Percentiles rank a stretch among this genome's conserved stretches.
phyloP scores from a whole-genome alignment of 257 asterid species.

The Euphrasia confusa region DNA sequence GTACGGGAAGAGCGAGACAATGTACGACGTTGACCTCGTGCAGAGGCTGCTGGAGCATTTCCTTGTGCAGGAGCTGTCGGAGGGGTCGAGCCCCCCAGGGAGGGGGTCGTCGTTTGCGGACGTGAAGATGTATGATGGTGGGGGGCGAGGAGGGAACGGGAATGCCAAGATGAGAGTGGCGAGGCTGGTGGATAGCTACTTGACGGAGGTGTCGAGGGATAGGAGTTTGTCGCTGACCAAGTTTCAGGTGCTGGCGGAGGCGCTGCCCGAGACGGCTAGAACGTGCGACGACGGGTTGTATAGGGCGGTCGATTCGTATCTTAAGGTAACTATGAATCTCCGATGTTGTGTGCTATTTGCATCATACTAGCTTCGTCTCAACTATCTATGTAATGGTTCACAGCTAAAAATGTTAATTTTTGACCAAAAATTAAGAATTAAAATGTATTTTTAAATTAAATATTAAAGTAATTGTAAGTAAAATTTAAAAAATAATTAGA shows the following conservation, averaged over 20 bases:
- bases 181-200: conserved; percentile 85
- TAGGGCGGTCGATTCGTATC: conserved; percentile 90
- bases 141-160: conserved; percentile 29
- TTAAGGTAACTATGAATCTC: conserved; percentile 51
- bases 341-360: not conserved
- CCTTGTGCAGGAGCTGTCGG: conserved; percentile 80
- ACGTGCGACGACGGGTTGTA: conserved; percentile 84
- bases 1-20: conserved; percentile 56
- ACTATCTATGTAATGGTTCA: too few species aligned
- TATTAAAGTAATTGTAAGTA: too few species aligned
- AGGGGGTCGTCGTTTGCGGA: conserved; percentile 50
- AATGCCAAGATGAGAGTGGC: conserved; percentile 88
- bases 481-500: too few species aligned
- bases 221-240: conserved; percentile 65
- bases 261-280: conserved; percentile 84
- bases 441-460: too few species aligned
- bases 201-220: conserved; percentile 88
- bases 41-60: conserved; percentile 95
- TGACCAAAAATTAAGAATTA: too few species aligned
- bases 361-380: too few species aligned
- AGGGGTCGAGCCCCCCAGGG: conserved; percentile 71
- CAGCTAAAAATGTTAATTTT: too few species aligned
- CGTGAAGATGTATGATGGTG: conserved; percentile 48
- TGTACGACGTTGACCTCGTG: conserved; percentile 77
- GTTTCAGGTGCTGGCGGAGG: conserved; percentile 90